These are phyloP conservation scores for Acacia confusa DNA, from an alignment of 306 rosid genomes.

Conservation along the genomic window DNA sequence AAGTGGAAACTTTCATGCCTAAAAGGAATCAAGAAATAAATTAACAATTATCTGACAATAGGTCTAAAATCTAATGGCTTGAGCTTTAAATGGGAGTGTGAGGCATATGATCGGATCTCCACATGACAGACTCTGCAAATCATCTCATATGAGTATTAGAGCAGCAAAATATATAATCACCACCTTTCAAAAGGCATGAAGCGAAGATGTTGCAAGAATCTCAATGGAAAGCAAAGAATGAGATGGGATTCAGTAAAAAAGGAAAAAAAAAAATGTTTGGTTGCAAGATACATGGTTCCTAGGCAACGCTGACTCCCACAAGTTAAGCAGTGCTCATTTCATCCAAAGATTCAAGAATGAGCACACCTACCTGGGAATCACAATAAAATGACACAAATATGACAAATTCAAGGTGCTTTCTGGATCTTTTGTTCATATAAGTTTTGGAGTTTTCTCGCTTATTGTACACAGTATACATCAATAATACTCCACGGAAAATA, in stretches of 20 bases:
- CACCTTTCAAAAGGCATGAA: background rate
- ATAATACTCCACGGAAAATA: background rate
- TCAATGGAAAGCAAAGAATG: background rate
- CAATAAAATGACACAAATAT: background rate
- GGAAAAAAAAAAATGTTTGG: no score
- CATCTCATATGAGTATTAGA: background rate
- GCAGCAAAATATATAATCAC: background rate
- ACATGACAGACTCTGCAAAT: background rate
- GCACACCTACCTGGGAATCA: background rate
- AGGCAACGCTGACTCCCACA: background rate
- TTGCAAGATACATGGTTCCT: background rate
- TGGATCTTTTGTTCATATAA: background rate
- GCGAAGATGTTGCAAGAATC: background rate
- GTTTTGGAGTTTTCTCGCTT: background rate
- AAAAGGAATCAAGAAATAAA: background rate
- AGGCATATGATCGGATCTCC: background rate
- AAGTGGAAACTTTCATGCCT: background rate
- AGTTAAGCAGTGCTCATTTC: background rate
- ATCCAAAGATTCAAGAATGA: background rate
- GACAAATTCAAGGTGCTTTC: background rate
- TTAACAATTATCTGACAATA: background rate
- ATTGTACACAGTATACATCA: background rate
- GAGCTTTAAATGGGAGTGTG: background rate
- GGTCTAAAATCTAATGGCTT: background rate
- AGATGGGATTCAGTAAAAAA: background rate